These are phyloP conservation scores for Paraphoma sp. DNA, from an alignment of 2,329 filamentous ascomycete species.

Conservation along the genomic window DNA sequence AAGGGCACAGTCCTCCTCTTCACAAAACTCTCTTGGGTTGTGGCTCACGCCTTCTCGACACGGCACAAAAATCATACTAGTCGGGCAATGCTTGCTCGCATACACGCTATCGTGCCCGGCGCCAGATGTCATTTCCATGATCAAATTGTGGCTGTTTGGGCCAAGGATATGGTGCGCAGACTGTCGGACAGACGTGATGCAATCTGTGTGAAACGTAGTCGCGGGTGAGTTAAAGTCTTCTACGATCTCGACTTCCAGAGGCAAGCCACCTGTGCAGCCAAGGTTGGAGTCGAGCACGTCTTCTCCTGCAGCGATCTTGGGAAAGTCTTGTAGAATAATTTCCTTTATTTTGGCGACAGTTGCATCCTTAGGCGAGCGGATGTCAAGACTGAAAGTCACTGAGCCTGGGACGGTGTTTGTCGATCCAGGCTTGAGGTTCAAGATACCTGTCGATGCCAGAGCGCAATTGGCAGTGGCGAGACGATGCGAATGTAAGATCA, in stretches of 20 bases:
- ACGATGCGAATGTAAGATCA: constrained; percentile 71
- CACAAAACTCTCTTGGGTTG: constrained; percentile 55
- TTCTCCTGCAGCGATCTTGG: constrained; percentile 63
- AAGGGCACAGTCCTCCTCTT: constrained; percentile 54
- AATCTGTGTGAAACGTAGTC: constrained; percentile 69
- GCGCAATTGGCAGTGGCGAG: constrained; percentile 66
- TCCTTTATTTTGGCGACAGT: constrained; percentile 65
- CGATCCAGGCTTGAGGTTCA: constrained; percentile 70
- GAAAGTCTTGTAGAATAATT: constrained; percentile 64
- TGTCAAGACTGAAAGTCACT: constrained; percentile 73
- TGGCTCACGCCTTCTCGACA: constrained; percentile 57
- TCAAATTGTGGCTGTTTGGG: constrained; percentile 56
- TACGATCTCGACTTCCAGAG: constrained; percentile 63
- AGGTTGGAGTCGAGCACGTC: constrained; percentile 57
- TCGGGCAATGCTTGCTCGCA: constrained; percentile 52
- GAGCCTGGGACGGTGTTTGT: constrained; percentile 76
- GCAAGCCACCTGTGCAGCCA: constrained; percentile 55
- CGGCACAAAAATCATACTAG: constrained; percentile 58
- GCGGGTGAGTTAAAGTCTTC: constrained; percentile 66
- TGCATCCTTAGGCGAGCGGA: constrained; percentile 65
- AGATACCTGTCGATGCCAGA: constrained; percentile 73
- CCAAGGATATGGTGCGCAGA: constrained; percentile 67
- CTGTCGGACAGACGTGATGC: constrained; percentile 68
- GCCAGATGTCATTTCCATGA: constrained; percentile 66
- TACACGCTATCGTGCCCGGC: constrained; percentile 68